Evolutionary conservation across 768 basidiomycete genomes (phyloP).

Genomic region (Russula emetica): DNA sequence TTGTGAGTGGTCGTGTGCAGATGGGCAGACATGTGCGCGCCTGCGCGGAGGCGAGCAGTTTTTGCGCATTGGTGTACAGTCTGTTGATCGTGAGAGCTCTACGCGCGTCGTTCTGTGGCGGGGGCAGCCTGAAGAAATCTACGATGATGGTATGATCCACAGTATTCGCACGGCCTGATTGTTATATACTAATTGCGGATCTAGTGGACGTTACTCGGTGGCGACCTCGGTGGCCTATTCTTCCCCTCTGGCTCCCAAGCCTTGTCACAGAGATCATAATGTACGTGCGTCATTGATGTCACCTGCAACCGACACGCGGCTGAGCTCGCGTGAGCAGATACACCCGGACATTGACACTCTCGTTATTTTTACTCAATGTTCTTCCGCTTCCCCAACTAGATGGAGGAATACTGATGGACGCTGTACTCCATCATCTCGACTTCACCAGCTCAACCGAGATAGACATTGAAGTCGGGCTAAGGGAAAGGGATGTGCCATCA

Average conservation of each 20-base stretch:
- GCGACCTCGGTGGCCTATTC: slow-evolving; percentile 41
- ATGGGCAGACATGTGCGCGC: slow-evolving; percentile 47
- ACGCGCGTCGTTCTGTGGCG: slow-evolving; percentile 61
- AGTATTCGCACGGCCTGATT: not conserved
- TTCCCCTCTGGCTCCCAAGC: slow-evolving; percentile 42
- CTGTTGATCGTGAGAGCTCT: slow-evolving; percentile 18
- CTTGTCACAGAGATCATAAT: slow-evolving; percentile 43
- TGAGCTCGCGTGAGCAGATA: slow-evolving; percentile 42
- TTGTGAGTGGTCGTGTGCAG: slow-evolving; percentile 43
- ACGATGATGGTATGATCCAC: slow-evolving; percentile 52
- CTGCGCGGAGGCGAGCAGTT: slow-evolving; percentile 50
- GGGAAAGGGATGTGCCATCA: not conserved
- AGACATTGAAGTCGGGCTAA: slow-evolving; percentile 21
- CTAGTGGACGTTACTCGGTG: slow-evolving; percentile 52
- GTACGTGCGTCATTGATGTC: slow-evolving; percentile 50
- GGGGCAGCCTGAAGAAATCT: slow-evolving; percentile 61
- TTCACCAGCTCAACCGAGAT: not conserved
- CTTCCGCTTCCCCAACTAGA: slow-evolving; percentile 71
- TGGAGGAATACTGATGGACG: slow-evolving; percentile 55
- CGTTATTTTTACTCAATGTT: slow-evolving; percentile 78
- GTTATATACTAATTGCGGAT: slow-evolving; percentile 4
- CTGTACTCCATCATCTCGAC: slow-evolving; percentile 28
- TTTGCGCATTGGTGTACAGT: slow-evolving; percentile 49
- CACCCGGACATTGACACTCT: slow-evolving; percentile 60
- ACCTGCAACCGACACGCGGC: not conserved